phyloP scores from a whole-genome alignment of 345 rosid genomes.

The Theobroma cacao region DNA sequence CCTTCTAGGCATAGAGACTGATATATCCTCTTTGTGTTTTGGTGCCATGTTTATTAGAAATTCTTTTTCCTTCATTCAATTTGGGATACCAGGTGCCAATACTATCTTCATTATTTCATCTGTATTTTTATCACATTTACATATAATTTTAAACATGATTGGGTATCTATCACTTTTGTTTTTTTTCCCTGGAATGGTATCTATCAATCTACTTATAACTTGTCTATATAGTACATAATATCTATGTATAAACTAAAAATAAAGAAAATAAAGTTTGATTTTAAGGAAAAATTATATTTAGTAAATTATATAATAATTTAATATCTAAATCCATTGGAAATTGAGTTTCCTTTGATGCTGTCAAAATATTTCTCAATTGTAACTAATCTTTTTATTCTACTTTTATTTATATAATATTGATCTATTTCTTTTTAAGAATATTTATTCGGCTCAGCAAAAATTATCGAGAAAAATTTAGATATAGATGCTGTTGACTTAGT shows the following conservation, averaged over 20 bases:
- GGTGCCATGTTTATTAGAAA: neutral
- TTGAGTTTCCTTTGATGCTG: neutral
- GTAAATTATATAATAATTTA: neutral
- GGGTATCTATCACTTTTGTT: neutral
- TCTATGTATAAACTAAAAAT: no score
- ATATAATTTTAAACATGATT: no score
- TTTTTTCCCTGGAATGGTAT: neutral
- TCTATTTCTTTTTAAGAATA: neutral
- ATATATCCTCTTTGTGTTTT: neutral
- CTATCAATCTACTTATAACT: neutral
- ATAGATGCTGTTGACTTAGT: neutral
- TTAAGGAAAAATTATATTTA: neutral
- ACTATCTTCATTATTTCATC: neutral
- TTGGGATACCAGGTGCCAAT: neutral
- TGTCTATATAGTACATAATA: neutral
- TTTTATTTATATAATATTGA: no score
- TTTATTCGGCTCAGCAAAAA: neutral
- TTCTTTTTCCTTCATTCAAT: neutral
- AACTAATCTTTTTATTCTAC: no score
- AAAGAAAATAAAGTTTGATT: neutral
- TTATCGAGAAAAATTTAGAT: neutral
- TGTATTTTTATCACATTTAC: neutral
- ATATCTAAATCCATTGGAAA: neutral
- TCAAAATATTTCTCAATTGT: neutral
- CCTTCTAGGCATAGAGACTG: neutral